Evolutionary conservation across 192 early-diverging fungal genomes (phyloP).

Genomic region (Coemansia sp.): DNA sequence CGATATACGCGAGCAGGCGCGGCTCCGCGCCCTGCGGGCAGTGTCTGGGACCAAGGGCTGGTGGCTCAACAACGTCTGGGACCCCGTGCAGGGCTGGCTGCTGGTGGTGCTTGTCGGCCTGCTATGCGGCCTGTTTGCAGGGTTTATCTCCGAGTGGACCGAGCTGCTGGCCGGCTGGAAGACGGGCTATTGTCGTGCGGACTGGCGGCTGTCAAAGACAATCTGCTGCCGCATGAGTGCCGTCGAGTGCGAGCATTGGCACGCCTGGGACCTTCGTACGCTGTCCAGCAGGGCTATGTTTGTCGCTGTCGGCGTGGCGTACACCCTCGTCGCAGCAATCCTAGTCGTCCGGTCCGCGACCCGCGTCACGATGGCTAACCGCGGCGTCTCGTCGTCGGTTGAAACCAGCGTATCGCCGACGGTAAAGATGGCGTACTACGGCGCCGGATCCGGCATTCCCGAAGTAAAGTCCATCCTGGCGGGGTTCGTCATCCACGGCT

Average conservation of each 20-base stretch:
- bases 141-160: conserved; percentile 49
- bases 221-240: conserved; percentile 74
- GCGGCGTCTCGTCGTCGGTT: conserved; percentile 40
- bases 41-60: conserved; percentile 54
- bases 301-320: conserved; percentile 47
- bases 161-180: conserved; percentile 83
- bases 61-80: conserved; percentile 56
- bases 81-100: conserved; percentile 83
- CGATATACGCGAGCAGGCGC: conserved; percentile 70
- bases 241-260: conserved; percentile 57
- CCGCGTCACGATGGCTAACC: conserved; percentile 27
- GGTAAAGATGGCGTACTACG: conserved; percentile 68
- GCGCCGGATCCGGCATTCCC: conserved; percentile 90
- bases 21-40: conserved; percentile 55
- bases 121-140: conserved; percentile 35
- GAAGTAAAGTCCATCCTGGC: conserved; percentile 94
- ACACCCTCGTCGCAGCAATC: conserved; percentile 54
- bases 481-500: conserved; percentile 90
- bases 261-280: conserved; percentile 46
- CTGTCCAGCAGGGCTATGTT: conserved; percentile 27
- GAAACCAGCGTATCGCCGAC: conserved; percentile 45
- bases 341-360: conserved; percentile 57
- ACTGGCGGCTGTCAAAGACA: conserved; percentile 67
- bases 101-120: conserved; percentile 68
- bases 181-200: conserved; percentile 71